A percentile compares a stretch with the other conserved stretches of the same genome.
Conservation (phyloP, 148 eudicot species). For the Limonium bicolor region DNA sequence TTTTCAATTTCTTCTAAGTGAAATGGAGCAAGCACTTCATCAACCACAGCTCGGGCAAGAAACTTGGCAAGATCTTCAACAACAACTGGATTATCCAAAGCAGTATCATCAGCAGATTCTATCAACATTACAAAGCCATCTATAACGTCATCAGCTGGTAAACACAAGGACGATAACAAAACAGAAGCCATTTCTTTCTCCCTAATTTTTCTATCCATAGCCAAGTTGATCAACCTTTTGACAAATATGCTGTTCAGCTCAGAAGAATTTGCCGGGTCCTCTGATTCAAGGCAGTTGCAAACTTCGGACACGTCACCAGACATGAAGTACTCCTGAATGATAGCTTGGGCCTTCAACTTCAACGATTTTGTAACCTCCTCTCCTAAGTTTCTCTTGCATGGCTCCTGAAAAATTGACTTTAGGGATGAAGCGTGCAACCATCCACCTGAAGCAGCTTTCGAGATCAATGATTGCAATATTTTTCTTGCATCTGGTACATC, state of each 20-base stretch:
- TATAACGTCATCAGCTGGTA: conserved; percentile 29
- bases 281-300: conserved; percentile 22
- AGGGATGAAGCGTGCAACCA: conserved; percentile 42
- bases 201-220: conserved; percentile 47
- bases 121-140: conserved; percentile 32
- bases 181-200: conserved; percentile 64
- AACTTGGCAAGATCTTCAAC: conserved; percentile 43
- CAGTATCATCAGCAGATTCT: conserved; percentile 46
- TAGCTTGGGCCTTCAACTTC: conserved; percentile 28
- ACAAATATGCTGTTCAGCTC: conserved; percentile 37
- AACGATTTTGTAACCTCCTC: conserved; percentile 22
- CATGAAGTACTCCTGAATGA: conserved; percentile 37
- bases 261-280: conserved; percentile 15
- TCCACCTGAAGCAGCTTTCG: conserved; percentile 41
- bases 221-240: conserved; percentile 34
- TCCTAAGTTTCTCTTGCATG: conserved; percentile 8
- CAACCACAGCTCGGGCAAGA: conserved; percentile 37
- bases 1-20: conserved; percentile 31
- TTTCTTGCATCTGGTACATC: conserved; percentile 41
- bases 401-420: conserved; percentile 14
- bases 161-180: conserved; percentile 33
- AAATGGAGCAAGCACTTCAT: conserved; percentile 41
- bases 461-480: conserved; percentile 24
- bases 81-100: conserved; percentile 40
- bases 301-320: conserved; percentile 36